These are phyloP conservation scores for Oryza brachyantha DNA, from an alignment of 176 grass and related monocot species.

Conservation along the genomic window DNA sequence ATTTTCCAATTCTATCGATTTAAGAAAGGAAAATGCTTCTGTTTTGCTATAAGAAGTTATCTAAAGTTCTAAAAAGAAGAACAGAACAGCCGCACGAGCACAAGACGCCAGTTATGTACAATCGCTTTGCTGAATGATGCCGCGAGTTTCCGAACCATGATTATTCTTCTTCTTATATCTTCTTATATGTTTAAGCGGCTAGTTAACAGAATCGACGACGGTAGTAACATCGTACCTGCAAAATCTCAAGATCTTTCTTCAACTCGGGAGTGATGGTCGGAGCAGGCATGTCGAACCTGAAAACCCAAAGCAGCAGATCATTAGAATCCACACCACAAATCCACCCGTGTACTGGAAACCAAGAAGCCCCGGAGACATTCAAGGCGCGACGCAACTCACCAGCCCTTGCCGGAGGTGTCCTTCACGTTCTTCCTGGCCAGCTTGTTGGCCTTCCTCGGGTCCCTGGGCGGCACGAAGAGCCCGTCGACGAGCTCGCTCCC, in stretches of 20 bases:
- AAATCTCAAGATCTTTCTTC: conserved; percentile 89
- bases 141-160: background rate
- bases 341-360: background rate
- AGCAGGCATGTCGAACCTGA: conserved; percentile 96
- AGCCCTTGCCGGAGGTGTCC: conserved; percentile 76
- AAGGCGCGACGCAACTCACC: conserved; percentile 36
- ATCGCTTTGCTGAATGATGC: background rate
- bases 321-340: background rate
- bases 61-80: background rate
- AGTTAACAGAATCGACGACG: background rate
- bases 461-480: conserved; percentile 73
- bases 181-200: too few relatives aligned
- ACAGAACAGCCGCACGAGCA: background rate
- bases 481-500: conserved; percentile 62
- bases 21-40: background rate
- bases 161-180: background rate
- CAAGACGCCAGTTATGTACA: background rate
- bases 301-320: background rate
- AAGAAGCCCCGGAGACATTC: background rate
- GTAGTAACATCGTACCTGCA: conserved; percentile 53
- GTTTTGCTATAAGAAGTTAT: background rate
- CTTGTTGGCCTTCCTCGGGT: conserved; percentile 72
- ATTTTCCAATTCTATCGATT: background rate
- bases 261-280: conserved; percentile 77
- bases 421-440: conserved; percentile 65